Evolutionary conservation across 2,329 filamentous ascomycete species (phyloP), one percentile per base, ranked within the genome.

Genomic region (Pseudogymnoascus sp.): DNA sequence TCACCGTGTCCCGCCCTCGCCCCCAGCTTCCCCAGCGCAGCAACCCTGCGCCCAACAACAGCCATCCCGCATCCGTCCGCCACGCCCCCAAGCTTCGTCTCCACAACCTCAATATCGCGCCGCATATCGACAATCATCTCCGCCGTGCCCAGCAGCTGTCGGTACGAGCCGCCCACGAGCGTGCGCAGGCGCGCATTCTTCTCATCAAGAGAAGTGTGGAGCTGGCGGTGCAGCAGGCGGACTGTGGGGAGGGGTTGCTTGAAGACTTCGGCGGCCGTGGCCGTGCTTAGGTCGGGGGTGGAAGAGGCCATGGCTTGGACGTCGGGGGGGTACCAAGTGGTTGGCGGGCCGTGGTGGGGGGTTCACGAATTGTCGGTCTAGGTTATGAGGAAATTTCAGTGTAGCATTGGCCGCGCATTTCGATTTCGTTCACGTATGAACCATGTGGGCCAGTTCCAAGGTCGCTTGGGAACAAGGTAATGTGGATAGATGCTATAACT

Each of bases 51-150:
- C 23, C 86, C 86, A 23, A 96, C 80, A 25, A 87, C 81, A 62
- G 82, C 79, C 39, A 90, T 84, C 62, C 93, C 92, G 76, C 93
- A 97, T 64, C 85, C 84, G 45, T 84, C 84, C 54, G 91, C 90
- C 78, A 96, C 88, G 65, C 81, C 81, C 14, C 83, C 83, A 62
- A 98, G 81, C 39, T 87, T 84, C 4, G 81, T 79, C 75, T 96
- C 92, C 14, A 92, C 88, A 11, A 80, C 78, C 66, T 88, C 84
- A 78, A 95, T 93, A 73, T 93, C 87, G 41, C 77, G 77, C 69
- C 91, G 89, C 91, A 98, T 96, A 66, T 87, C 84, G 63, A 97
- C 89, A 69, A 98, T 98, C n/a, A 88, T 88, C 77, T 97, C 93
- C 63, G 93, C 93, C 0, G 93, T 97, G 62, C 90, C 90, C 25